Evolutionary conservation across 2,329 filamentous ascomycete genomes (phyloP), one percentile per base, ranked within the genome.

Genomic region (Aureobasidium namibiae): DNA sequence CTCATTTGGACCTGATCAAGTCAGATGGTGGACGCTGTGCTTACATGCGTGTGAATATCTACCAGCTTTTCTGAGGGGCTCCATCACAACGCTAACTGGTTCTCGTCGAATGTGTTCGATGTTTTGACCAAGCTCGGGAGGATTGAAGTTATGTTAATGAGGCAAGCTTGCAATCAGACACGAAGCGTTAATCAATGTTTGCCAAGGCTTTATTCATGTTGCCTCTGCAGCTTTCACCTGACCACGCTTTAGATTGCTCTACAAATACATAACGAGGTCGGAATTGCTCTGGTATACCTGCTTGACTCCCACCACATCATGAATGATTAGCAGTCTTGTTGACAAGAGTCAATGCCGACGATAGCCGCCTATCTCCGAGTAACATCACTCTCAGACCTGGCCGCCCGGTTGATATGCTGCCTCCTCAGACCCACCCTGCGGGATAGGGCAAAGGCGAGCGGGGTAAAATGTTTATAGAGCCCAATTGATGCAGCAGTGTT

Each of bases 1-100:
- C 62, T 78, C 76, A 59, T 73, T 74, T 8, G 70, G 69, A 45
- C 72, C 73, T 76, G 31, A 14, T 48, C 16, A 44, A 39, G 42
- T 39, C 21, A 38, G 50, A 11, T 44, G 31, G 14, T 41, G 4
- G 18, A 16, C 4, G n/a, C 21, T 7, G 29, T 14, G 23, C 2
- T 29, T 3, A 8, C 18, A n/a, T 16, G 52, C 31, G 3, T 4
- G 34, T 3, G 1, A 10, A 8, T 57, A 7, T 9, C 31, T 24
- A 59, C 57, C 57, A 29, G 46, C 57, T 42, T 38, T 45, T 14
- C 57, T 21, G 7, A 59, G 29, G 8, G 3, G 13, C 16, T 53
- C 57, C 57, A 59, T 59, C 29, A 4, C 16, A 14, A 41, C 7
- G 4, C 2, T 29, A 10, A 3, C 14, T 45, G 42, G n/a, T 14